Evolutionary conservation across 257 asterid genomes (phyloP).

Genomic region (Mentha longifolia): DNA sequence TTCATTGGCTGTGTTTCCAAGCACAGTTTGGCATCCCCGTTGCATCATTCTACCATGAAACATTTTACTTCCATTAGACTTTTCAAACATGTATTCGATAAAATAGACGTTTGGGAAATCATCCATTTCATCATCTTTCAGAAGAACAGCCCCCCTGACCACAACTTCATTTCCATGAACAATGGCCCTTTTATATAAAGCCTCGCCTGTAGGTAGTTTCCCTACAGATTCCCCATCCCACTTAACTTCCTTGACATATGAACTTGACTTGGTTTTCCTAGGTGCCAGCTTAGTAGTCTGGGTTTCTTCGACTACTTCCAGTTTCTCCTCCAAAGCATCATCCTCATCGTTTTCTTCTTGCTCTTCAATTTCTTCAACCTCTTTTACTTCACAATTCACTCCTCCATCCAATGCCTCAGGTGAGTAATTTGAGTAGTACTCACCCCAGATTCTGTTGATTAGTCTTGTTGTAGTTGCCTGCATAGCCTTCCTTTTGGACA

Average conservation of each 20-base stretch:
- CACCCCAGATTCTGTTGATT: slow-evolving; percentile 91
- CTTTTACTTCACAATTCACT: slow-evolving; percentile 52
- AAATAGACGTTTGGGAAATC: slow-evolving; percentile 56
- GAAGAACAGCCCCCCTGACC: slow-evolving; percentile 57
- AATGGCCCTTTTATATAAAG: slow-evolving; percentile 59
- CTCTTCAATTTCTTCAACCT: slow-evolving; percentile 67
- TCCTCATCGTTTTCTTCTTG: slow-evolving; percentile 82
- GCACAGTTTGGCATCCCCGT: slow-evolving; percentile 76
- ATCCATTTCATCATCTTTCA: slow-evolving; percentile 59
- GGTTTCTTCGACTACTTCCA: slow-evolving; percentile 44
- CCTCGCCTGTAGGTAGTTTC: slow-evolving; percentile 58
- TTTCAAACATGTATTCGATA: slow-evolving; percentile 90
- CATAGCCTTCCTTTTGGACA: slow-evolving; percentile 89
- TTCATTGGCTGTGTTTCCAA: slow-evolving; percentile 85
- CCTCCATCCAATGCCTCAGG: slow-evolving; percentile 63
- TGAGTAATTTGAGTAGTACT: slow-evolving; percentile 76
- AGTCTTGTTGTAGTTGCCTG: slow-evolving; percentile 92
- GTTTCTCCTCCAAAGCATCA: slow-evolving; percentile 58
- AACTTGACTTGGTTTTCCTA: slow-evolving; percentile 49
- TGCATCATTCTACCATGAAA: slow-evolving; percentile 84
- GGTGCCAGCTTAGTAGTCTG: slow-evolving; percentile 39
- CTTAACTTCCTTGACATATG: slow-evolving; percentile 47
- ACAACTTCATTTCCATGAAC: slow-evolving; percentile 62
- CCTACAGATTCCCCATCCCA: slow-evolving; percentile 77
- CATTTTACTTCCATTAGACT: slow-evolving; percentile 66